A percentile compares a stretch with the other conserved stretches of the same genome.
These are phyloP conservation scores for Creolimax fragrantissima DNA, from an alignment of 78 protist species.

Conservation along the genomic window DNA sequence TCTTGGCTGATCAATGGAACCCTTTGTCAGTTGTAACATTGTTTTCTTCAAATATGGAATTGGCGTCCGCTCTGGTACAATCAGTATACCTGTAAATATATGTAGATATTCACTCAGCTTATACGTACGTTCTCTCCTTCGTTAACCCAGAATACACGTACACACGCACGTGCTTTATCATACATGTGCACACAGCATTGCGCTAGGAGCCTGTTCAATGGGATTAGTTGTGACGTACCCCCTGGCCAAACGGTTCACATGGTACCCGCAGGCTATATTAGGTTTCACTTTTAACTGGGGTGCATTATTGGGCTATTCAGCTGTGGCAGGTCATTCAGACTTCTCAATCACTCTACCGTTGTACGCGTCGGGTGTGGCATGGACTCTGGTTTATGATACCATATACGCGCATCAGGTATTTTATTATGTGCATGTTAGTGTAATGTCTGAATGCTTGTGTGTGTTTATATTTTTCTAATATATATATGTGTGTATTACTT, in stretches of 20 bases:
- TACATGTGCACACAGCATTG: conserved; percentile 30
- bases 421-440: neutral
- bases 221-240: conserved; percentile 75
- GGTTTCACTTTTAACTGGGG: conserved; percentile 89
- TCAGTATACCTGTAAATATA: no score
- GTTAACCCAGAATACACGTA: no score
- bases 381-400: conserved; percentile 85
- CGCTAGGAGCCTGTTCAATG: conserved; percentile 48
- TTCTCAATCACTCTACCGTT: conserved; percentile 45
- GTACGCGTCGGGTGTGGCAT: conserved; percentile 60
- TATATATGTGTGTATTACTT: neutral
- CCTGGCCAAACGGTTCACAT: conserved; percentile 70
- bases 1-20: no score
- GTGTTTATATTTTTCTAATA: neutral
- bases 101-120: no score
- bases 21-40: no score
- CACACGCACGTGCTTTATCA: no score
- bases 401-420: conserved; percentile 69
- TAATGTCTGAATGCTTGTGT: neutral
- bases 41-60: no score
- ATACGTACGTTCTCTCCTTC: no score
- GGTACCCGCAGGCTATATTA: conserved; percentile 76
- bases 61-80: no score
- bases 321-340: conserved; percentile 43
- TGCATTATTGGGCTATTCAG: conserved; percentile 65